These are phyloP conservation scores for Arthrobotrys sinensis DNA, from an alignment of 2,329 filamentous ascomycete species.

Conservation along the genomic window DNA sequence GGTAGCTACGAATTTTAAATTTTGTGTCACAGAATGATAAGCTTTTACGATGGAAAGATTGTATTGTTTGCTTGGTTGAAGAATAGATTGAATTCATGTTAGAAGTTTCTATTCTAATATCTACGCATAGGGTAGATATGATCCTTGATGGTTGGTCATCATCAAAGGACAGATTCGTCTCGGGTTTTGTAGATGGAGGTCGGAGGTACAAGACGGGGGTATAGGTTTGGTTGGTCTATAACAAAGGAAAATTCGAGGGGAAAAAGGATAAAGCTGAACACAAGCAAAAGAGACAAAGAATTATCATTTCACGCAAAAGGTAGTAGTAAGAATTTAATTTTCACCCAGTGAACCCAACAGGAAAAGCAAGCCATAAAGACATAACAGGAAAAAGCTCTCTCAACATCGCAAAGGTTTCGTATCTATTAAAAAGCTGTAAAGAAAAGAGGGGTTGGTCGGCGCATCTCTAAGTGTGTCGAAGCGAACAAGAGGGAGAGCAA, in stretches of 20 bases:
- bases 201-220: slow-evolving; percentile 26
- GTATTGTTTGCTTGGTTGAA: slow-evolving; percentile 1
- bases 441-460: slow-evolving; percentile 24
- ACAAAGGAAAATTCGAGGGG: slow-evolving; percentile 8
- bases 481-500: slow-evolving; percentile 2
- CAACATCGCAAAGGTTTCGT: slow-evolving; percentile 43
- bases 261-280: slow-evolving; percentile 18
- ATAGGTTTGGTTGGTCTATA: slow-evolving; percentile 24
- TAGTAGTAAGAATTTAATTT: slow-evolving; percentile 35
- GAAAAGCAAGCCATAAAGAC: slow-evolving; percentile 26
- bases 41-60: slow-evolving; percentile 7
- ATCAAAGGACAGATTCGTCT: slow-evolving; percentile 12
- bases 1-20: background rate
- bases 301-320: slow-evolving; percentile 33
- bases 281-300: slow-evolving; percentile 3
- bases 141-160: slow-evolving; percentile 17
- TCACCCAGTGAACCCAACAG: slow-evolving; percentile 41
- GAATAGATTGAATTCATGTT: slow-evolving; percentile 27
- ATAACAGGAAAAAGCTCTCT: slow-evolving; percentile 24
- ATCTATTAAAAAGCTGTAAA: slow-evolving; percentile 61
- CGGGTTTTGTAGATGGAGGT: slow-evolving; percentile 5
- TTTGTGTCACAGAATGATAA: slow-evolving; percentile 5
- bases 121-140: slow-evolving; percentile 20
- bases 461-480: slow-evolving; percentile 24
- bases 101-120: slow-evolving; percentile 27